These are phyloP conservation scores for Stereum hirsutum DNA, from an alignment of 1,284 basidiomycete genomes.

Conservation along the genomic window DNA sequence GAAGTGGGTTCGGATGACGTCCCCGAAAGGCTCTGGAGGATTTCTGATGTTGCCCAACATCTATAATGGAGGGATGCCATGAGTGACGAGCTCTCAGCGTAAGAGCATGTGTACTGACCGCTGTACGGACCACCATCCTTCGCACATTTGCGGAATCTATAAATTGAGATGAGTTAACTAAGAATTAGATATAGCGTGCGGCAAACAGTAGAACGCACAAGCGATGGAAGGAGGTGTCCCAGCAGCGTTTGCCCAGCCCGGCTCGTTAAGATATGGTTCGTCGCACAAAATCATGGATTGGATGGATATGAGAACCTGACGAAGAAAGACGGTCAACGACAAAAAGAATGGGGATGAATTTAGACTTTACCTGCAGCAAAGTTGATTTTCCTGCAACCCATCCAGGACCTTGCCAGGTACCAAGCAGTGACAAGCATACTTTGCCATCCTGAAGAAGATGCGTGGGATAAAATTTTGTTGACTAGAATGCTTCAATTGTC, in stretches of 20 bases:
- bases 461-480: constrained; percentile 3
- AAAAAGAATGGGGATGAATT: background rate
- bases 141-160: constrained; percentile 81
- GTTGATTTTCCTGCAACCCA: constrained; percentile 14
- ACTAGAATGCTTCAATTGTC: background rate
- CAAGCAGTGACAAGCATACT: constrained; percentile 85
- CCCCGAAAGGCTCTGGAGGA: constrained; percentile 74
- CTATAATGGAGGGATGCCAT: constrained; percentile 24
- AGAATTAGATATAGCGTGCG: background rate
- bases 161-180: constrained; percentile 6
- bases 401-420: constrained; percentile 79
- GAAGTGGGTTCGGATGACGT: constrained; percentile 85
- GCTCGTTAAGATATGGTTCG: constrained; percentile 86
- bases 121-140: constrained; percentile 81
- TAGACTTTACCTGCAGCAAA: constrained; percentile 40
- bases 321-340: constrained; percentile 7
- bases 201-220: constrained; percentile 36
- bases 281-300: constrained; percentile 90
- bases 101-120: constrained; percentile 38
- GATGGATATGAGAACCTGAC: constrained; percentile 83
- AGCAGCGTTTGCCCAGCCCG: constrained; percentile 67
- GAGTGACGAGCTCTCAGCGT: constrained; percentile 3
- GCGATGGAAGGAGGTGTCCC: constrained; percentile 67
- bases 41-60: constrained; percentile 80
- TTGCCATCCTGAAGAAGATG: constrained; percentile 61